Evolutionary conservation across 2,329 filamentous ascomycete genomes (phyloP).

Genomic region (Alternaria gaisen): DNA sequence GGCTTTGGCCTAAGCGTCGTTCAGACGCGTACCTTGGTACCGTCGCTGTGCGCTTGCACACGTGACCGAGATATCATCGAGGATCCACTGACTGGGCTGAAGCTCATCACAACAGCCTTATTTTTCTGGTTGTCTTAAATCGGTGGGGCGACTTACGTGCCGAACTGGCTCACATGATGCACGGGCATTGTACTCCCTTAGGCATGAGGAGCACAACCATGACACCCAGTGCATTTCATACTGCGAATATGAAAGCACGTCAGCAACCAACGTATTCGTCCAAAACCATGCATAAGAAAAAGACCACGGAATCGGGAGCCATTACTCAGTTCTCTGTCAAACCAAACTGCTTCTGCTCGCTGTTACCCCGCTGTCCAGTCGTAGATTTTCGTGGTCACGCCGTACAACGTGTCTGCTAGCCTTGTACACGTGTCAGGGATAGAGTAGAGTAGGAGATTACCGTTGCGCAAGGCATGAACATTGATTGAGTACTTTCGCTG

Average conservation of each 20-base stretch:
- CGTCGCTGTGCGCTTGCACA: no score
- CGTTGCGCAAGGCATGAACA: neutral
- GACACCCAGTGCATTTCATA: neutral
- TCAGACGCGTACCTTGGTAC: no score
- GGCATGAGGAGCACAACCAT: neutral
- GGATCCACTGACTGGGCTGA: no score
- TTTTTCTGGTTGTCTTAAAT: no score
- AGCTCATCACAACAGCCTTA: no score
- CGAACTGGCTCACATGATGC: no score
- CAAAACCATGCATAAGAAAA: neutral
- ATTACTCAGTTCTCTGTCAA: neutral
- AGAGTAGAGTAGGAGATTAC: neutral
- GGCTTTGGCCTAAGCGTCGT: no score
- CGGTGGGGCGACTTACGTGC: no score
- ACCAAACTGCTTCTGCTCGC: neutral
- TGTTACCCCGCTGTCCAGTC: neutral
- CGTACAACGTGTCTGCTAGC: slow-evolving; percentile 11
- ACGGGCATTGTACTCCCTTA: no score
- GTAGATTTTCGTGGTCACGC: neutral
- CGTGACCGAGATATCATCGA: no score
- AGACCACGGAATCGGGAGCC: neutral
- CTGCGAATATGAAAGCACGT: neutral
- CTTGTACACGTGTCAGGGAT: slow-evolving; percentile 12
- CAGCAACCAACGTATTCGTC: rapidly evolving
- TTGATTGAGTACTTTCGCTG: neutral